Evolutionary conservation across 306 rosid genomes (phyloP), one percentile per base, ranked within the genome.

Genomic region (Sicyos baderoa): DNA sequence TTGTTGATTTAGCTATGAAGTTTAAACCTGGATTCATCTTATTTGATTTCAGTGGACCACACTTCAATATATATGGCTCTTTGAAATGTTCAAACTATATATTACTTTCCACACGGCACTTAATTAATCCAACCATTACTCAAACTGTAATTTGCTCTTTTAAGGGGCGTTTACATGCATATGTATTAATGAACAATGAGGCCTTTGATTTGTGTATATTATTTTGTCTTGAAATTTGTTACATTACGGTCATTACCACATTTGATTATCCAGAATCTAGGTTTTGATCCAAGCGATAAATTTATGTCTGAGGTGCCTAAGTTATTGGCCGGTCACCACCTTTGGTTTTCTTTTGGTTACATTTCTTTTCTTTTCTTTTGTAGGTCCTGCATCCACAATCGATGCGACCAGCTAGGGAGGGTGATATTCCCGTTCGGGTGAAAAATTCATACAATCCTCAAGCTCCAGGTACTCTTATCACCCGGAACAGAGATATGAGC

Each of bases 371-470:
- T 7, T 37, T 75, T 50, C 62, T 60, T 71, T 77, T 84, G 76
- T 82, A 92, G 96, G 97, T 92, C 62, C 72, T 92, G 82, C 97
- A 92, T 85, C 97, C 97, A n/a, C 97, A 89, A 79, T 92, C 97
- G 55, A 92, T 92, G 97, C 85, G 95, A 82, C 97, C 97, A 56
- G 96, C 97, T 60, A 87, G 96, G 81, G 97, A 92, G 80, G 87
- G 88, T 78, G 95, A 86, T 83, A 87, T 92, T 80, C 96, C 97
- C 27, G 97, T 92, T 50, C 88, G 97, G 83, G 97, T 92, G 73
- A 92, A 92, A 81, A 92, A 92, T 80, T 92, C 97, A 12, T 92
- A 92, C 83, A 92, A 92, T 79, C 96, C 95, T 69, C 83, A 79
- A 72, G 97, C 97, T 78, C 95, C 96, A 0, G 96, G 97, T 55